Evolutionary conservation across 495 filamentous ascomycete genomes (phyloP).

Genomic region (Cenococcum geophilum): DNA sequence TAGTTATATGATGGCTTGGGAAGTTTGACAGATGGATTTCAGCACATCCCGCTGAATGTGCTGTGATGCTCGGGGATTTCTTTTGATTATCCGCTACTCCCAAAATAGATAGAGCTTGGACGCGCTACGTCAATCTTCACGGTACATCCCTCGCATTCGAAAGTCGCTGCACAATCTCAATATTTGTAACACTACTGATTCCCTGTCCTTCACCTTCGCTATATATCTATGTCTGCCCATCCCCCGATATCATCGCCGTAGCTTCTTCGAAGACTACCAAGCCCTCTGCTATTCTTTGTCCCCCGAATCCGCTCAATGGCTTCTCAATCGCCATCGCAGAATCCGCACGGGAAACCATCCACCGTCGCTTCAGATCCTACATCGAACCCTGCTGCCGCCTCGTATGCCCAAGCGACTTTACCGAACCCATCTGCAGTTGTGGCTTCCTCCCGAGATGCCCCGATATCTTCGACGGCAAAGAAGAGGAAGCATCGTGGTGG

Average conservation of each 20-base stretch:
- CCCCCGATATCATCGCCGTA: background rate
- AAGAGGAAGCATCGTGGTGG: slow-evolving; percentile 48
- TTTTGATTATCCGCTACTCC: too few relatives aligned
- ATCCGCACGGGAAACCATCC: background rate
- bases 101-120: too few relatives aligned
- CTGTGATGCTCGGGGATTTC: too few relatives aligned
- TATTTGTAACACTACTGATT: too few relatives aligned
- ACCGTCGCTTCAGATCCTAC: background rate
- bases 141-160: too few relatives aligned
- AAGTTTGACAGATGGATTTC: too few relatives aligned
- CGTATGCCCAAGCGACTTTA: background rate
- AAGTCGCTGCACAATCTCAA: too few relatives aligned
- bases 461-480: slow-evolving; percentile 6
- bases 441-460: background rate
- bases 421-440: background rate
- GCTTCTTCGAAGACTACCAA: background rate
- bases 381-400: background rate
- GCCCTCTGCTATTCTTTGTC: background rate
- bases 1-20: too few relatives aligned
- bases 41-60: too few relatives aligned
- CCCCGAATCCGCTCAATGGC: slow-evolving; percentile 1
- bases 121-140: too few relatives aligned
- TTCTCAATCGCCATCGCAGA: background rate
- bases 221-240: too few relatives aligned
- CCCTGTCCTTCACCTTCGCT: too few relatives aligned